A percentile compares a stretch with the other conserved stretches of the same genome.
Evolutionary conservation across 257 asterid genomes (phyloP).

Genomic region (Salvia rosmarinus): DNA sequence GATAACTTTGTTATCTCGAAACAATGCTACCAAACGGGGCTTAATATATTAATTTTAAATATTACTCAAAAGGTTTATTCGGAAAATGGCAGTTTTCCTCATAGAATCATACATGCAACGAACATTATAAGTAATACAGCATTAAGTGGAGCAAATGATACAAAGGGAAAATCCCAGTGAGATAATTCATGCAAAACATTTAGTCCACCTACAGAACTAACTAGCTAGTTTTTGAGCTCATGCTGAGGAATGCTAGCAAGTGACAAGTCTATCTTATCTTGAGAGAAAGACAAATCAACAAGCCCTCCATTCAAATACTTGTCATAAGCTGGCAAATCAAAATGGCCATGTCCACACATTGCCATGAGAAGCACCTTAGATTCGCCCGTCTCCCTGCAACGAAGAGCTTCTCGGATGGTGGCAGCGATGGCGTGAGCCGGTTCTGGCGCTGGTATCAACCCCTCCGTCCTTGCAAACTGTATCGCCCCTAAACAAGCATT

Average conservation of each 20-base stretch:
- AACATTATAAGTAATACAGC: not conserved
- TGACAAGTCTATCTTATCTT: slow-evolving; percentile 58
- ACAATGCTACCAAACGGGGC: no score
- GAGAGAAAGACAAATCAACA: slow-evolving; percentile 70
- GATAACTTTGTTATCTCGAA: no score
- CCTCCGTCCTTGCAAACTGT: slow-evolving; percentile 86
- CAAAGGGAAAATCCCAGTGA: no score
- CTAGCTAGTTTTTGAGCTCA: slow-evolving; percentile 13
- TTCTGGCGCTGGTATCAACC: slow-evolving; percentile 93
- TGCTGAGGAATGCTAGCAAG: slow-evolving; percentile 66
- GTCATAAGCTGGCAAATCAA: slow-evolving; percentile 87
- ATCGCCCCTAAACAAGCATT: slow-evolving; percentile 63
- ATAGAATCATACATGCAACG: not conserved
- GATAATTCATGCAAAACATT: not conserved
- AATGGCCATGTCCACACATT: slow-evolving; percentile 97
- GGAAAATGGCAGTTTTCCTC: no score
- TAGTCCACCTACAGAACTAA: not conserved
- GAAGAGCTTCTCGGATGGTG: slow-evolving; percentile 81
- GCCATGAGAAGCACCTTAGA: slow-evolving; percentile 91
- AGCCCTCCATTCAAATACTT: slow-evolving; percentile 75
- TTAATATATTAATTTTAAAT: no score
- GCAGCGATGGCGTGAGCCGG: slow-evolving; percentile 95
- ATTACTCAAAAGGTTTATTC: no score
- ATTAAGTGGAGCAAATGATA: not conserved
- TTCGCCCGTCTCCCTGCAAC: slow-evolving; percentile 82